Conservation (phyloP, 768 basidiomycete genomes). For the Pleurotus tuoliensis region DNA sequence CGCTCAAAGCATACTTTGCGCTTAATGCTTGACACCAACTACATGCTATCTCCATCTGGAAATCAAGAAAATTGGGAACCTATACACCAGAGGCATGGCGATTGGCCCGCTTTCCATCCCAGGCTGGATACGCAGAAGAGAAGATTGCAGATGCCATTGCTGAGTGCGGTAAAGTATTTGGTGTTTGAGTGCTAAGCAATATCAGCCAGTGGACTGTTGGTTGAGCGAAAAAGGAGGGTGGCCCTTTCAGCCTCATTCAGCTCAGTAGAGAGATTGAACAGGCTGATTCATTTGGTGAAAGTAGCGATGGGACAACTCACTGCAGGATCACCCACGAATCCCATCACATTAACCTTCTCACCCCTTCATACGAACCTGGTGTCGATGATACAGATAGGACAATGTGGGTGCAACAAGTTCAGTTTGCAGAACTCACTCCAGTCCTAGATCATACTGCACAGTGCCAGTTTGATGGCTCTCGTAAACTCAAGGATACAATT, state of each 20-base stretch:
- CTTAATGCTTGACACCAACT: background rate
- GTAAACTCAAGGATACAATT: constrained; percentile 10
- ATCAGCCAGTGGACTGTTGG: constrained; percentile 8
- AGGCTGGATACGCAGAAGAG: constrained; percentile 10
- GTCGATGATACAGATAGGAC: constrained; percentile 15
- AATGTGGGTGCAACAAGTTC: constrained; percentile 13
- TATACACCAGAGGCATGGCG: constrained; percentile 11
- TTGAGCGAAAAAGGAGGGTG: constrained; percentile 11
- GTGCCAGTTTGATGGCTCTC: constrained; percentile 19
- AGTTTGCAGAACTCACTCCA: constrained; percentile 14
- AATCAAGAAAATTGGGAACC: constrained; percentile 1
- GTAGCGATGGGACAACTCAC: constrained; percentile 22
- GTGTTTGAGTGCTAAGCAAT: constrained; percentile 4
- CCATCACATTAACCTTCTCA: constrained; percentile 14
- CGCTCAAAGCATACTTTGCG: constrained; percentile 2
- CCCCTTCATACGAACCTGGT: constrained; percentile 12
- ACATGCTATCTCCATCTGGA: background rate
- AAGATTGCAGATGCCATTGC: constrained; percentile 9
- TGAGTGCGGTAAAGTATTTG: constrained; percentile 10
- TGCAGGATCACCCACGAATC: constrained; percentile 17
- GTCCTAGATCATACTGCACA: constrained; percentile 22
- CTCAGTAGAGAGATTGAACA: constrained; percentile 9
- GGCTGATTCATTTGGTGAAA: constrained; percentile 16
- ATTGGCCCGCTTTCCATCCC: constrained; percentile 9
- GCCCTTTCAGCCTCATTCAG: constrained; percentile 10